Base-by-base conservation (phyloP, 2,329 filamentous ascomycete species). In the Colletotrichum viniferum region DNA sequence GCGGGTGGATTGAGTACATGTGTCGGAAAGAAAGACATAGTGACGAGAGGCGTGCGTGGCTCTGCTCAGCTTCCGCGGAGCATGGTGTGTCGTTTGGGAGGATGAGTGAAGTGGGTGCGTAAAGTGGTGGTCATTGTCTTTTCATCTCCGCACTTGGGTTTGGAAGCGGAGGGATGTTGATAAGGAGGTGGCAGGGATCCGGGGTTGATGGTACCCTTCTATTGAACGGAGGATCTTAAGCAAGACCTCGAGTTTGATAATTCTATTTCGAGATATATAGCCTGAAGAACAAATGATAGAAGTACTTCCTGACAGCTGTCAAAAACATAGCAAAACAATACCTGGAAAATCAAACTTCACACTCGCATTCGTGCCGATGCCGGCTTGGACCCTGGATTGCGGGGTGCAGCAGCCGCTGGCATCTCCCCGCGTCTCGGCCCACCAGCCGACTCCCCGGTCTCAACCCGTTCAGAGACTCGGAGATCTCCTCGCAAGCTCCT, bases 111-210 rank as follows among this genome's bases (percentile, higher is more conserved):
- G 16, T 2, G 12, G 21, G 28, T 30, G 21, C 10, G 64, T 18
- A 18, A 32, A 26, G 56, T 30, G 26, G 56, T 61, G 18, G 56
- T 7, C 28, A 30, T 14, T 61, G n/a, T 61, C 56, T 61, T n/a
- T 28, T 24, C 18, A 24, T 68, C 65, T 68, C 65, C 65, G 65
- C 65, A 68, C 24, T 30, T 58, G 30, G 65, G n/a, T 26, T 36
- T 61, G 18, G 36, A 28, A 26, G 61, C 61, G 30, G 3, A 43
- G 56, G 56, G 24, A 52, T 52, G n/a, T 4, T 52, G 43, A 52
- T 61, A 34, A 55, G 67, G 8, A 32, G 24, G 13, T 43, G 13
- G n/a, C 67, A 61, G 67, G 67, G 67, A 30, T 69, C 36, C 10
- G 56, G 67, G 34, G 36, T 69, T 32, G 18, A 32, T 28, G 61